Evolutionary conservation across 441 rosid species (phyloP), one percentile per base, ranked within the genome.

Genomic region (Omphalea diandra): DNA sequence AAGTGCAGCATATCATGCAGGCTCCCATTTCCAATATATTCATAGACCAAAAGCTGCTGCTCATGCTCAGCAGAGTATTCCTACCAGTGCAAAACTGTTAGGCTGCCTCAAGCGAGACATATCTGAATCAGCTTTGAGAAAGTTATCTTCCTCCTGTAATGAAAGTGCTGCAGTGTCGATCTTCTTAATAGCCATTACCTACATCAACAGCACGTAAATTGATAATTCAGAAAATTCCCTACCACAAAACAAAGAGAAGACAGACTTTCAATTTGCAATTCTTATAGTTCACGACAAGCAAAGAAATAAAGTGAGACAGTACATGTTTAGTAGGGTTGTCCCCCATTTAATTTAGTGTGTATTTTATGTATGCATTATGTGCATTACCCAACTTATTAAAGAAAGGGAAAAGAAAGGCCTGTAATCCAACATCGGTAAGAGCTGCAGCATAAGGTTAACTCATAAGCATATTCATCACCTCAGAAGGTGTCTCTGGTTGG

Each of bases 51-150:
- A 78, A 94, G 99, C 66, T 91, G 99, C 68, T 94, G 97, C 35
- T 97, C 97, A 63, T 94, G 91, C 84, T 94, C 99, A 0, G 86
- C 82, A 80, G 97, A 94, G 83, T 92, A 92, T 73, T n/a, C 99
- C 99, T 65, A 78, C 77, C 73, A 94, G 68, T 3, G 90, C 80
- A 67, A 92, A 93, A 35, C 92, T 88, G 77, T 94, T 94, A 15
- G 93, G 96, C 77, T 94, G 99, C 81, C 98, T 84, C 76, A 92
- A 80, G 0, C 92, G 86, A 31, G 98, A 92, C 98, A 94, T 94
- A 70, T 80, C 92, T 32, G 97, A 88, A 71, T 90, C 84, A 46
- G 94, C 96, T 87, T 94, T 98, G 15, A 94, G 82, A 83, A 94
- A 94, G 69, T 82, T 74, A 75, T 92, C 97, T 80, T 94, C 99